Conservation (phyloP, 306 rosid species). For the Acacia melanoxylon region DNA sequence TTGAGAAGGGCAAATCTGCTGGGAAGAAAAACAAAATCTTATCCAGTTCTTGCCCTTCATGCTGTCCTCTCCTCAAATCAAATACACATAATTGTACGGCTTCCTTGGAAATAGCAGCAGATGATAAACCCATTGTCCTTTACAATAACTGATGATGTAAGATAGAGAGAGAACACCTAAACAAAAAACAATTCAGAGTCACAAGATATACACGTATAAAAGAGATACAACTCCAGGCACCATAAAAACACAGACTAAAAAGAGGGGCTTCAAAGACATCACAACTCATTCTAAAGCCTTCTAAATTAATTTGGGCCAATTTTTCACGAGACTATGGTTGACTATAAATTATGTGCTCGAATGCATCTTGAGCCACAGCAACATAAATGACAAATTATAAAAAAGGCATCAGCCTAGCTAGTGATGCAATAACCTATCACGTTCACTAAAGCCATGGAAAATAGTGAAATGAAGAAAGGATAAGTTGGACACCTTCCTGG, state of each 20-base stretch:
- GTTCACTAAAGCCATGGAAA: not conserved
- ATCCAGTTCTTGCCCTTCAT: slow-evolving; percentile 93
- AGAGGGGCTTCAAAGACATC: not conserved
- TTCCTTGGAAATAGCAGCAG: slow-evolving; percentile 54
- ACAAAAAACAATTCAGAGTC: not conserved
- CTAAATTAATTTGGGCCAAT: not conserved
- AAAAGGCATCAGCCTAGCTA: not conserved
- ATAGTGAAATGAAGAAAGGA: not conserved
- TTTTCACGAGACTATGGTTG: not conserved
- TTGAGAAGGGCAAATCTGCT: slow-evolving; percentile 74
- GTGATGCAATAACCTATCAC: not conserved
- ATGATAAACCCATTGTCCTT: slow-evolving; percentile 68
- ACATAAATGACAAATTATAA: not conserved
- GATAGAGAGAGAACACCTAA: not conserved
- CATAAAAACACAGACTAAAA: not conserved
- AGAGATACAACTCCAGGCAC: not conserved
- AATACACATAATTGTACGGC: slow-evolving; percentile 71
- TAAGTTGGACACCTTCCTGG: not conserved
- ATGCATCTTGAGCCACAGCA: not conserved
- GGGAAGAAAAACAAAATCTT: slow-evolving; percentile 94
- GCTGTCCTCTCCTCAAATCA: slow-evolving; percentile 91
- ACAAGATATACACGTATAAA: not conserved
- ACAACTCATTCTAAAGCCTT: not conserved
- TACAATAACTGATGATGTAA: not conserved
- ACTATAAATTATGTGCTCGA: not conserved